Base-by-base conservation (phyloP, 306 rosid species). In the Geum urbanum region DNA sequence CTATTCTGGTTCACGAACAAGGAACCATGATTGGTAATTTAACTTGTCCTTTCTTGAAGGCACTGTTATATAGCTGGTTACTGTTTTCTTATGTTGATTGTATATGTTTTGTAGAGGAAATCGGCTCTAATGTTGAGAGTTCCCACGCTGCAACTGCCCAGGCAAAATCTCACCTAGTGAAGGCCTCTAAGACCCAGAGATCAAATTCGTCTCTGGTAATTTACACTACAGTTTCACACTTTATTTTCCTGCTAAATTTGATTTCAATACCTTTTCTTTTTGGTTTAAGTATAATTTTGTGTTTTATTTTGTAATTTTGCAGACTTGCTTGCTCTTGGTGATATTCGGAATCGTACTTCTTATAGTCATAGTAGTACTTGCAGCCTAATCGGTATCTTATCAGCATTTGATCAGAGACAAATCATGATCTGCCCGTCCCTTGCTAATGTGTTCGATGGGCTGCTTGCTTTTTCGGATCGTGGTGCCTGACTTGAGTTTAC, bases 301-400 rank as follows among this genome's bases (percentile, higher is more conserved):
- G 46, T 14, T 66, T 20, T 45, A 51, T 20, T 56, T 58, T 70
- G 50, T 32, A 49, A 70, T 39, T 5, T 39, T 64, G 73, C 84
- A 92, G 98, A 58, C 89, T 32, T 92, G 97, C 85, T 88, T 92
- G 85, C 98, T 92, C 63, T 69, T 86, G 96, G 98, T 92, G 83
- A 92, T 92, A 78, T 90, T 92, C 48, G 98, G 96, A 64, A 81
- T 92, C 13, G 92, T 92, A 77, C 96, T 92, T 64, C 97, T 92
- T 69, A 92, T 92, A 55, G 85, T 90, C 83, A 74, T 92, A 73
- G 77, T 92, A 67, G 86, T 92, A 53, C 87, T 92, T 45, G 97
- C 91, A 51, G 97, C 92, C 60, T 92, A 88, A 82, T 71, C 53
- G 27, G 56, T 15, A 76, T 77, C 63, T 55, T 61, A 48, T 59